Conservation (phyloP, 345 rosid genomes). For the Fremontodendron californicum region DNA sequence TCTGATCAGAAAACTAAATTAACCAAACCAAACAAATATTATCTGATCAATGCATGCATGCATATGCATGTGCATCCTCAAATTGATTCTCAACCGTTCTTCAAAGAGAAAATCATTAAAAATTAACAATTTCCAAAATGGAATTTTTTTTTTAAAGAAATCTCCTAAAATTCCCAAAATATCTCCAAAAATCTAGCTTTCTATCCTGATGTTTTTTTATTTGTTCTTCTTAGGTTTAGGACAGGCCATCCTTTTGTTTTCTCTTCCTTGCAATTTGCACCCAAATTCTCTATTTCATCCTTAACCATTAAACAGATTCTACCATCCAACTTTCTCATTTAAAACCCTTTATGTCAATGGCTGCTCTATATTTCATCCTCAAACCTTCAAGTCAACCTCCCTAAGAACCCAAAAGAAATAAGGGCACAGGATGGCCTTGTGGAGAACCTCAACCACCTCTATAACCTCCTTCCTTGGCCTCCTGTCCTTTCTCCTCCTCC, state of each 20-base stretch:
- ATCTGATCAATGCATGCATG: background rate
- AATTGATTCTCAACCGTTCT: background rate
- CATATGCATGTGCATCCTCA: too few species aligned
- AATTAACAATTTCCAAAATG: background rate
- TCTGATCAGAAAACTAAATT: background rate
- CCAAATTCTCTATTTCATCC: background rate
- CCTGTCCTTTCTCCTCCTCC: conserved; percentile 58
- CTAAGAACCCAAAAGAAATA: background rate
- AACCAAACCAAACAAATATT: background rate
- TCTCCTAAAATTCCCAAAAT: background rate
- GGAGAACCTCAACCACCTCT: conserved; percentile 31
- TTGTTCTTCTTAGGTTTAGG: background rate
- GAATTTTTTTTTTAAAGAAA: background rate
- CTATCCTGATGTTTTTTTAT: background rate
- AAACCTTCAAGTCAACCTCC: background rate
- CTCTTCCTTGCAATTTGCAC: conserved; percentile 18
- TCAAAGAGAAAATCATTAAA: background rate
- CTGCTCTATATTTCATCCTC: background rate
- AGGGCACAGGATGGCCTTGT: conserved; percentile 57
- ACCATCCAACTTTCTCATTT: background rate
- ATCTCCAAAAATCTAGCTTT: background rate
- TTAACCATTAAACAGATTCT: background rate
- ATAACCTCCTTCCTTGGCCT: conserved; percentile 44
- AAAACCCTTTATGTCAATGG: background rate
- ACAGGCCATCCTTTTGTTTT: conserved; percentile 13